Evolutionary conservation across 2,329 filamentous ascomycete species (phyloP).

Genomic region (Incumbomyces delicatus): DNA sequence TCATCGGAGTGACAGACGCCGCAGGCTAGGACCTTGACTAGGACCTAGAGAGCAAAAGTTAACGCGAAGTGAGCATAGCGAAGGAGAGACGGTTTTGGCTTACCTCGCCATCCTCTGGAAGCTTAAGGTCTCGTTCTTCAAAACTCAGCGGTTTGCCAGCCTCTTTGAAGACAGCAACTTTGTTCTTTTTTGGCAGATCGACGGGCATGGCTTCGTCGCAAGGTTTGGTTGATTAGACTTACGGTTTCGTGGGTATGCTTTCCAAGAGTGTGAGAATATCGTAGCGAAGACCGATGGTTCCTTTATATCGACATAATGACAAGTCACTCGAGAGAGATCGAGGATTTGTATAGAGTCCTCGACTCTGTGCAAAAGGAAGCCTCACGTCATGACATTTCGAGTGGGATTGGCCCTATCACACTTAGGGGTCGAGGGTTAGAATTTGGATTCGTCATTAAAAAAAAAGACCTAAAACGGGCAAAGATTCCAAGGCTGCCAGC

Average conservation of each 20-base stretch:
- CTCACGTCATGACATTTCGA: too few relatives aligned
- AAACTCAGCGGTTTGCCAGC: slow-evolving; percentile 45
- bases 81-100: background rate
- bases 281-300: too few relatives aligned
- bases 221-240: background rate
- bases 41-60: slow-evolving; percentile 18
- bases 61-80: background rate
- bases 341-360: too few relatives aligned
- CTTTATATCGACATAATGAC: too few relatives aligned
- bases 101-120: slow-evolving; percentile 49
- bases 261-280: too few relatives aligned
- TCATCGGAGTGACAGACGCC: slow-evolving; percentile 61
- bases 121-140: slow-evolving; percentile 49
- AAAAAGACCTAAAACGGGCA: too few relatives aligned
- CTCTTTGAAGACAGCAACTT: slow-evolving; percentile 52
- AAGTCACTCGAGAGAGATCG: too few relatives aligned
- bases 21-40: slow-evolving; percentile 62
- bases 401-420: too few relatives aligned
- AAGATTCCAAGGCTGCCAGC: too few relatives aligned
- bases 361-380: too few relatives aligned
- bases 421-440: too few relatives aligned
- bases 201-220: slow-evolving; percentile 1
- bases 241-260: background rate
- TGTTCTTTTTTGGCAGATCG: slow-evolving; percentile 54
- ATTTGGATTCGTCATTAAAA: too few relatives aligned